phyloP scores from a whole-genome alignment of 73 alveolate species.

The Durusdinium trenchii region DNA sequence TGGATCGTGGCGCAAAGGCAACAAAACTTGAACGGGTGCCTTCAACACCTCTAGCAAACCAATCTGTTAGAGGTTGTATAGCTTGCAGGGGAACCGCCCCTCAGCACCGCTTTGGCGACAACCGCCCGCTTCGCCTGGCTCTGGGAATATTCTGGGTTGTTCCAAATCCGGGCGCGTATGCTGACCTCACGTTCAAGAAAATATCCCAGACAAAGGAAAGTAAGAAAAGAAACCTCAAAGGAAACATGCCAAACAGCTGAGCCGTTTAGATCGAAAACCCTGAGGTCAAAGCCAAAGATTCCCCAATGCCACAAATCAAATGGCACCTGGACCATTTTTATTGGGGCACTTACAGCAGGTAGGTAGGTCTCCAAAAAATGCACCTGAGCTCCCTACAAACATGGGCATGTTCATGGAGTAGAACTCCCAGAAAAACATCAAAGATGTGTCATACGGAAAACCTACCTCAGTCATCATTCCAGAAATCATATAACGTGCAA shows the following conservation, averaged over 20 bases:
- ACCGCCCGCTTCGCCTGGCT: neutral
- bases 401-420: conserved; percentile 91
- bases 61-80: no score
- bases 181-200: conserved; percentile 80
- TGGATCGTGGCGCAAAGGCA: neutral
- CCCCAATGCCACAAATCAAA: conserved; percentile 88
- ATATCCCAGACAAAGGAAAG: no score
- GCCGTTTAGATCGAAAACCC: neutral
- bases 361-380: neutral
- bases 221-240: no score
- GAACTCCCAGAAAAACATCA: conserved; percentile 96
- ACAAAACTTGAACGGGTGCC: neutral
- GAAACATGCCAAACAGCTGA: neutral
- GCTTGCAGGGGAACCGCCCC: neutral
- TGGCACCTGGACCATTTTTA: conserved; percentile 65
- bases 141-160: conserved; percentile 61
- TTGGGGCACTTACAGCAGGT: neutral
- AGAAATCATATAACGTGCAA: no score
- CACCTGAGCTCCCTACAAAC: neutral
- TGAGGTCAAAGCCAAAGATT: conserved; percentile 35
- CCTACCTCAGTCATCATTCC: conserved; percentile 85
- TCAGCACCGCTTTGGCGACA: neutral
- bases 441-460: conserved; percentile 84
- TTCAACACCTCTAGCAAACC: neutral
- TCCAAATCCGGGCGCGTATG: conserved; percentile 94